Percentiles rank a stretch among this genome's conserved stretches.
These are phyloP conservation scores for Myxozyma neotropica DNA, from an alignment of 805 yeast species.

Conservation along the genomic window DNA sequence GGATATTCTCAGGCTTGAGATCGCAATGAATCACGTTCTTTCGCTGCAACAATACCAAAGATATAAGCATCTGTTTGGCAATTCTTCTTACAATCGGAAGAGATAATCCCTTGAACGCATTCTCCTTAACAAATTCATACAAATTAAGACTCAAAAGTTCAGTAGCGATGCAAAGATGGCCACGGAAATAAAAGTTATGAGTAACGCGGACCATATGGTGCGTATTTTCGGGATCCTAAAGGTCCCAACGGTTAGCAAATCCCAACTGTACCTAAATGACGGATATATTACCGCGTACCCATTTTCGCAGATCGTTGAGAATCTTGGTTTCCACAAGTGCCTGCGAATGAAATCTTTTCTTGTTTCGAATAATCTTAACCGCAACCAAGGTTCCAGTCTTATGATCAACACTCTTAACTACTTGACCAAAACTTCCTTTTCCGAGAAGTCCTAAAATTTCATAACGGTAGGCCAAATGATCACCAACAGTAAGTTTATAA, in stretches of 20 bases:
- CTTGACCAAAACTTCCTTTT: conserved; percentile 82
- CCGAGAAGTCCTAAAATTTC: conserved; percentile 65
- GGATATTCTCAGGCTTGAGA: conserved; percentile 80
- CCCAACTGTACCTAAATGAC: not conserved
- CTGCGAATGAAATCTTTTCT: conserved; percentile 72
- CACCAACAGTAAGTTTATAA: conserved; percentile 57
- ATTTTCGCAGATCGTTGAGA: conserved; percentile 52
- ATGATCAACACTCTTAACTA: conserved; percentile 68
- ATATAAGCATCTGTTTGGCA: conserved; percentile 58
- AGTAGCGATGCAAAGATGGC: conserved; percentile 79
- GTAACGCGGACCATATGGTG: conserved; percentile 55
- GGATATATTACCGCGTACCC: conserved; percentile 22
- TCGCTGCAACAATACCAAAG: conserved; percentile 61
- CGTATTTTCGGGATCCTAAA: conserved; percentile 39
- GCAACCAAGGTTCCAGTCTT: conserved; percentile 63
- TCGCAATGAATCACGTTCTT: conserved; percentile 76
- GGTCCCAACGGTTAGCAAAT: not conserved
- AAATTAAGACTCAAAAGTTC: conserved; percentile 71
- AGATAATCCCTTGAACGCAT: conserved; percentile 44
- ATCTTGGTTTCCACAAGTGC: conserved; percentile 76
- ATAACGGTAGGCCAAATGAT: conserved; percentile 76
- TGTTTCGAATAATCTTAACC: conserved; percentile 73
- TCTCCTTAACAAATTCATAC: conserved; percentile 54
- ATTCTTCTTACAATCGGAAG: conserved; percentile 44
- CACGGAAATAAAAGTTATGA: conserved; percentile 76